Evolutionary conservation across 2,329 filamentous ascomycete species (phyloP).

Genomic region (Elsinoe perseae): DNA sequence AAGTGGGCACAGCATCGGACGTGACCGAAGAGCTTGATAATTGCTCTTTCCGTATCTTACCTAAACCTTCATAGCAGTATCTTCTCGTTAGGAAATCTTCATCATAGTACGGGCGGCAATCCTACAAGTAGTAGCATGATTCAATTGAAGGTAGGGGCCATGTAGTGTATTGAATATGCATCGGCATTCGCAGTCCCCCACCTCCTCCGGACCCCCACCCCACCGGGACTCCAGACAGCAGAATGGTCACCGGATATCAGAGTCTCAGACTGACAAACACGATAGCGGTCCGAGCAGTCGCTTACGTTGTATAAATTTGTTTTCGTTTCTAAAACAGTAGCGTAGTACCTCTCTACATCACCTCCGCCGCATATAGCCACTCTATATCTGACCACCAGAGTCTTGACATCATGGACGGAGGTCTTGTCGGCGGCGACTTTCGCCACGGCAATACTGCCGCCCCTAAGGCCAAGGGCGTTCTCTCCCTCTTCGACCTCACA

Average conservation of each 20-base stretch:
- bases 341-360: not conserved
- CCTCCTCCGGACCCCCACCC: not conserved
- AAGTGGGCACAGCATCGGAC: not conserved
- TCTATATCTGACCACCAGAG: not conserved
- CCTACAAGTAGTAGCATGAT: not conserved
- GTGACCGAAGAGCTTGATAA: not conserved
- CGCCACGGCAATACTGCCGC: constrained; percentile 30
- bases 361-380: not conserved
- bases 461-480: constrained; percentile 24
- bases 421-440: constrained; percentile 32
- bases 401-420: constrained; percentile 22
- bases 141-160: not conserved
- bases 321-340: not conserved
- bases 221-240: not conserved
- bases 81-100: no score
- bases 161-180: not conserved
- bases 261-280: constrained; percentile 7
- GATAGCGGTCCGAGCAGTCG: constrained; percentile 3
- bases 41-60: not conserved
- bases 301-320: not conserved
- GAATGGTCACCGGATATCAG: constrained; percentile 6
- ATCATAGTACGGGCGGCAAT: no score
- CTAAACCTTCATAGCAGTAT: not conserved
- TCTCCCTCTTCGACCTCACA: constrained; percentile 29
- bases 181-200: not conserved